Evolutionary conservation across 2,329 filamentous ascomycete species (phyloP).

Genomic region (Westerdykella aurantiaca): DNA sequence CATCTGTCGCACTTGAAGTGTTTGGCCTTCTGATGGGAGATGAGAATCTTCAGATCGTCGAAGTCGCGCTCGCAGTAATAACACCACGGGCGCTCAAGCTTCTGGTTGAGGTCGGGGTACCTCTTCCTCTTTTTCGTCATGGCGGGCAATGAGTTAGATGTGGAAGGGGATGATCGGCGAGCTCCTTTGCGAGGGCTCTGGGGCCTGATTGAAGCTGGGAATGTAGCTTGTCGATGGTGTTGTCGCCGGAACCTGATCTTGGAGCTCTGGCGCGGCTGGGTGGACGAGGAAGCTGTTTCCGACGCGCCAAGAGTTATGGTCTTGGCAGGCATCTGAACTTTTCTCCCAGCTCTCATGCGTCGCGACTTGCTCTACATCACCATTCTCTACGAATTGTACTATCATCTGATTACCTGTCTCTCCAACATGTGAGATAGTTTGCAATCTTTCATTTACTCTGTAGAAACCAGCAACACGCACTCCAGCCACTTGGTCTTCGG

Average conservation of each 20-base stretch:
- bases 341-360: no score
- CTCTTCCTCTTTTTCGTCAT: slow-evolving; percentile 76
- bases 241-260: not conserved
- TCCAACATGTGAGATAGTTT: no score
- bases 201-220: not conserved
- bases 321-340: not conserved
- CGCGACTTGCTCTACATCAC: no score
- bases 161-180: not conserved
- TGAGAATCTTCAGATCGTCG: slow-evolving; percentile 92
- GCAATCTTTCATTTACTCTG: no score
- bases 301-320: slow-evolving; percentile 1
- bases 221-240: not conserved
- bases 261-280: not conserved
- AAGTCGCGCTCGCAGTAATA: slow-evolving; percentile 99
- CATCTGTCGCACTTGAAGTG: slow-evolving; percentile 97
- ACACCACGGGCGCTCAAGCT: slow-evolving; percentile 86
- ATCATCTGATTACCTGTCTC: no score
- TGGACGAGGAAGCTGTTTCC: not conserved
- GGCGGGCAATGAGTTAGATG: slow-evolving; percentile 4
- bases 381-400: no score
- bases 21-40: slow-evolving; percentile 97
- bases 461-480: slow-evolving; percentile 26
- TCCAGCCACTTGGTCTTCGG: slow-evolving; percentile 45
- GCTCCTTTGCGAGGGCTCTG: not conserved
- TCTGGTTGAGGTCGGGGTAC: slow-evolving; percentile 80